Percentiles rank a stretch among this genome's conserved stretches.
phyloP scores from a whole-genome alignment of 345 rosid genomes.

The Hibiscus syriacus region DNA sequence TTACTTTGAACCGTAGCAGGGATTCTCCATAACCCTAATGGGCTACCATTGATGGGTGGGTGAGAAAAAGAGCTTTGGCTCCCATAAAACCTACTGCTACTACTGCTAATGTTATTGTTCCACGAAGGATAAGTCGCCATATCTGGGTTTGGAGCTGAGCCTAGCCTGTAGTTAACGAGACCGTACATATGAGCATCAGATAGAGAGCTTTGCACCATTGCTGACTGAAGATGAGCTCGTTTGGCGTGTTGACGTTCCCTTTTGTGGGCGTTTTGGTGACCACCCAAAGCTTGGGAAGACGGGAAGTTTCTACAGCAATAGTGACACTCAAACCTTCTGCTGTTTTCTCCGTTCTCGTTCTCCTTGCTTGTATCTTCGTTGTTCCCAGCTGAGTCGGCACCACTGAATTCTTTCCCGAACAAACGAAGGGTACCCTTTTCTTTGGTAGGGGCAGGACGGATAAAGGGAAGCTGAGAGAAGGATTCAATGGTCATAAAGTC shows the following conservation, averaged over 20 bases:
- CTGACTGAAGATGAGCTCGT: slow-evolving; percentile 69
- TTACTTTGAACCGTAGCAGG: slow-evolving; percentile 38
- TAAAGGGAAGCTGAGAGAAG: slow-evolving; percentile 51
- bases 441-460: slow-evolving; percentile 45
- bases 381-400: slow-evolving; percentile 12
- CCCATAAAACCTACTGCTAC: slow-evolving; percentile 67
- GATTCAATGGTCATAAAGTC: slow-evolving; percentile 60
- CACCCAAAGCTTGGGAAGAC: too few species aligned
- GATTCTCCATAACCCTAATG: slow-evolving; percentile 68
- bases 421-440: slow-evolving; percentile 61
- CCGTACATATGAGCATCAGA: slow-evolving; percentile 47
- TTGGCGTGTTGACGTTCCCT: slow-evolving; percentile 93
- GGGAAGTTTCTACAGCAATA: too few species aligned
- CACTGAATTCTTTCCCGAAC: slow-evolving; percentile 73
- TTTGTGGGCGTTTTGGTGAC: slow-evolving; percentile 98
- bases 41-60: slow-evolving; percentile 65
- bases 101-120: slow-evolving; percentile 32
- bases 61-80: slow-evolving; percentile 29
- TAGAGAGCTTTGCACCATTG: slow-evolving; percentile 49
- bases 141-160: slow-evolving; percentile 21
- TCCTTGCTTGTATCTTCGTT: slow-evolving; percentile 28
- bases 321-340: too few species aligned
- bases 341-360: too few species aligned
- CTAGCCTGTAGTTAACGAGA: slow-evolving; percentile 42
- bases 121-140: slow-evolving; percentile 44